Evolutionary conservation across 768 basidiomycete genomes (phyloP).

Genomic region (Cystofilobasidium ferigula): DNA sequence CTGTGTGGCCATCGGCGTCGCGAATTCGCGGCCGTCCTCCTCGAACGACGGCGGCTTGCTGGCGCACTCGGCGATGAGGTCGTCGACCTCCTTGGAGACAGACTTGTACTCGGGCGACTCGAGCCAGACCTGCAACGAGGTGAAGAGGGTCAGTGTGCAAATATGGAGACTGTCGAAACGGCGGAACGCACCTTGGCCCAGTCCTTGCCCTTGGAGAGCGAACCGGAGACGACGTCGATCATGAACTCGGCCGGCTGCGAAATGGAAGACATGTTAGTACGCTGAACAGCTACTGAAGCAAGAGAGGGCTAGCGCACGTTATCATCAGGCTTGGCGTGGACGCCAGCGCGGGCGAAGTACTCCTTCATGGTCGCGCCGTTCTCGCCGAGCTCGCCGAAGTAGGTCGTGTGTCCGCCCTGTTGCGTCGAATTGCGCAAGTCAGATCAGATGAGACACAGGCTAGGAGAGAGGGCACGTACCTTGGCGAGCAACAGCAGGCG

Average conservation of each 20-base stretch:
- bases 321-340: slow-evolving; percentile 52
- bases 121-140: slow-evolving; percentile 59
- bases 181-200: slow-evolving; percentile 43
- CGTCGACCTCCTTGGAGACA: slow-evolving; percentile 42
- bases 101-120: slow-evolving; percentile 51
- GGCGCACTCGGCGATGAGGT: slow-evolving; percentile 36
- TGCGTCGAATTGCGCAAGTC: not conserved
- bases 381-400: slow-evolving; percentile 50
- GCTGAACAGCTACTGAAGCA: slow-evolving; percentile 38
- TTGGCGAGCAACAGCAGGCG: slow-evolving; percentile 61
- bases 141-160: not conserved
- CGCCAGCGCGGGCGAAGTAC: slow-evolving; percentile 60
- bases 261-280: not conserved
- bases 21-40: slow-evolving; percentile 27
- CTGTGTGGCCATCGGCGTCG: slow-evolving; percentile 26
- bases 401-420: too few species aligned
- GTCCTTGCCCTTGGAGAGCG: slow-evolving; percentile 50
- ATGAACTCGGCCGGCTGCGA: not conserved
- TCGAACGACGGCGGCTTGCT: slow-evolving; percentile 25
- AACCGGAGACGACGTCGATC: slow-evolving; percentile 22
- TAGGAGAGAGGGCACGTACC: slow-evolving; percentile 32
- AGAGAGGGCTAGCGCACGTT: slow-evolving; percentile 48
- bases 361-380: slow-evolving; percentile 53
- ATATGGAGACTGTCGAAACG: not conserved
- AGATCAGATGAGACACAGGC: not conserved